These are phyloP conservation scores for Borealophlyctis nickersoniae DNA, from an alignment of 192 early-diverging fungal species.

Conservation along the genomic window DNA sequence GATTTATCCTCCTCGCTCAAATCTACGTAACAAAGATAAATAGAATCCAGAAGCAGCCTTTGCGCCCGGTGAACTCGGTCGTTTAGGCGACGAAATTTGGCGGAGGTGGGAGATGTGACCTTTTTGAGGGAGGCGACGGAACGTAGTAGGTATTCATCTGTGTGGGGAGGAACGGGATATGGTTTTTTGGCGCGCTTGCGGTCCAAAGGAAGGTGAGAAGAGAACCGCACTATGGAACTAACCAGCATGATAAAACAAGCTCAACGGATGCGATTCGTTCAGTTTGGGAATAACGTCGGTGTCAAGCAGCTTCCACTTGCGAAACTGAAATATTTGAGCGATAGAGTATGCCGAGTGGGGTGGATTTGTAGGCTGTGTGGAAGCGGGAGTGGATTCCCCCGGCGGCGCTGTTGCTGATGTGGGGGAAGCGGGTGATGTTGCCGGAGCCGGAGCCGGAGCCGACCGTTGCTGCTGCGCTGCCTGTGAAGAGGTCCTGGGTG, in stretches of 20 bases:
- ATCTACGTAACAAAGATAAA: constrained; percentile 49
- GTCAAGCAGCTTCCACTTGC: constrained; percentile 6
- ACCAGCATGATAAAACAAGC: constrained; percentile 45
- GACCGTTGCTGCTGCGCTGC: too few species aligned
- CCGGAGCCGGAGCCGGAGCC: too few species aligned
- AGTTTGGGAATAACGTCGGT: constrained; percentile 27
- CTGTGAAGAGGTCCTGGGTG: too few species aligned
- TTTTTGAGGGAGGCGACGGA: constrained; percentile 25
- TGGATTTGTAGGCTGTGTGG: too few species aligned
- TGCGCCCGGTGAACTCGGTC: constrained; percentile 63
- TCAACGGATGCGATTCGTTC: constrained; percentile 41
- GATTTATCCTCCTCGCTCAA: constrained; percentile 41
- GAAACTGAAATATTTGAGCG: constrained; percentile 38
- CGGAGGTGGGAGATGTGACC: constrained; percentile 15
- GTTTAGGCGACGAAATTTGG: constrained; percentile 22
- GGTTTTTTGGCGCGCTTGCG: background rate
- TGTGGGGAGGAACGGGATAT: background rate
- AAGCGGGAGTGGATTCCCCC: too few species aligned
- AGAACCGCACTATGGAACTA: constrained; percentile 9
- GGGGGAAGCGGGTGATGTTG: too few species aligned
- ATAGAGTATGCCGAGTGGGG: constrained; percentile 28
- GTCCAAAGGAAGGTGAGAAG: background rate
- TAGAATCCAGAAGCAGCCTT: constrained; percentile 47
- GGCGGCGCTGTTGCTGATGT: too few species aligned
- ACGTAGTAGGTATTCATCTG: constrained; percentile 35